Evolutionary conservation across 306 rosid genomes (phyloP).

Genomic region (Canavalia gladiata): DNA sequence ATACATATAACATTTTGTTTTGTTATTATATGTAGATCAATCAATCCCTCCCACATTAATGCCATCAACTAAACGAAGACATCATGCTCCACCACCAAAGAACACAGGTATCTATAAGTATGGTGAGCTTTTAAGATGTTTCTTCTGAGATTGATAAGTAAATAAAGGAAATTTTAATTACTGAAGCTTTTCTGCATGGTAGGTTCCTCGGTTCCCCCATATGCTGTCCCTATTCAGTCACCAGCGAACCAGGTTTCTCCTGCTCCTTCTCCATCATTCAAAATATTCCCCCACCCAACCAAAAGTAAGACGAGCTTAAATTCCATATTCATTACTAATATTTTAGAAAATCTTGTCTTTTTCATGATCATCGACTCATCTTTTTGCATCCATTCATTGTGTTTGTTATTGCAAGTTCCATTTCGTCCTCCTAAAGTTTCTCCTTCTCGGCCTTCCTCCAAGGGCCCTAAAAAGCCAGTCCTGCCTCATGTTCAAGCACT

Average conservation of each 20-base stretch:
- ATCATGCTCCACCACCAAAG: slow-evolving; percentile 67
- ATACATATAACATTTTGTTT: slow-evolving; percentile 26
- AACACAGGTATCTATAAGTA: slow-evolving; percentile 62
- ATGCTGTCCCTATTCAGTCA: slow-evolving; percentile 54
- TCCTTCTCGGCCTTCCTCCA: slow-evolving; percentile 54
- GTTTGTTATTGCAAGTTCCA: slow-evolving; percentile 55
- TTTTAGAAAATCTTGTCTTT: slow-evolving; percentile 12
- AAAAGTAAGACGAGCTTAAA: slow-evolving; percentile 65
- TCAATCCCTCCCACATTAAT: slow-evolving; percentile 59
- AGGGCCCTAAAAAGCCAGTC: slow-evolving; percentile 63
- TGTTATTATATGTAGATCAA: slow-evolving; percentile 57
- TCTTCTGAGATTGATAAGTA: slow-evolving; percentile 38
- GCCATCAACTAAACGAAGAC: slow-evolving; percentile 51
- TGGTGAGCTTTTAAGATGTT: slow-evolving; percentile 33
- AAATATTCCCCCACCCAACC: slow-evolving; percentile 53
- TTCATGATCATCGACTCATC: slow-evolving; percentile 35
- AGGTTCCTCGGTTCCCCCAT: slow-evolving; percentile 63
- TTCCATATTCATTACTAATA: slow-evolving; percentile 9
- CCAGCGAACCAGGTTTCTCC: slow-evolving; percentile 66
- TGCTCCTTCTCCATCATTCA: slow-evolving; percentile 70
- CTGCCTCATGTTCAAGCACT: slow-evolving; percentile 65
- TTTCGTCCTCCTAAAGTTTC: slow-evolving; percentile 59
- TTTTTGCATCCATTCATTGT: slow-evolving; percentile 45
- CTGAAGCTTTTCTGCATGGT: slow-evolving; percentile 45
- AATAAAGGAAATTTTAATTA: slow-evolving; percentile 6